Conservation (phyloP, 139 green algal species). For the Coelastrella sp. region DNA sequence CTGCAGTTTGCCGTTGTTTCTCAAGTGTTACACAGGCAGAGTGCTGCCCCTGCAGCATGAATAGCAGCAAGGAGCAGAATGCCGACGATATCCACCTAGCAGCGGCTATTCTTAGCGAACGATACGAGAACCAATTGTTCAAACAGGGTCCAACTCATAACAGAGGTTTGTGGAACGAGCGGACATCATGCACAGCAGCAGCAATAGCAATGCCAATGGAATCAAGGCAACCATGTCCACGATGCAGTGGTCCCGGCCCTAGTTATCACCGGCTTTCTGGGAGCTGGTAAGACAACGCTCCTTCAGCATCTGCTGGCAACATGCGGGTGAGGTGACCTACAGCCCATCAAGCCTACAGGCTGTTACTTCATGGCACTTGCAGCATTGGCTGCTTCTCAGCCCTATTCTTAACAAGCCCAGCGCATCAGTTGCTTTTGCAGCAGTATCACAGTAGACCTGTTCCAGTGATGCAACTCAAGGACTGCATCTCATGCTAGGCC, state of each 20-base stretch:
- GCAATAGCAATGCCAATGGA: background rate
- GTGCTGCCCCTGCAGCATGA: background rate
- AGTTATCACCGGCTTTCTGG: conserved; percentile 69
- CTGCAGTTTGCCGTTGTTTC: too few relatives aligned
- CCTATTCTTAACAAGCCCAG: too few relatives aligned
- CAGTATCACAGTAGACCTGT: too few relatives aligned
- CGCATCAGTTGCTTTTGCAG: background rate
- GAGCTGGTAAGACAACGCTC: conserved; percentile 69
- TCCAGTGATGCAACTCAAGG: too few relatives aligned
- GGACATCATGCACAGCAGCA: background rate
- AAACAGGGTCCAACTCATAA: background rate
- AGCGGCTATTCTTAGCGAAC: background rate
- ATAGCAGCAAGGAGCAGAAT: background rate
- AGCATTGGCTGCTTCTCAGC: background rate
- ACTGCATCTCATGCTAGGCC: too few relatives aligned
- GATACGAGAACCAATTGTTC: conserved; percentile 31
- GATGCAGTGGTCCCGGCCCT: conserved; percentile 58
- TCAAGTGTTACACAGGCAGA: too few relatives aligned
- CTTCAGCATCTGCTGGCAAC: conserved; percentile 59
- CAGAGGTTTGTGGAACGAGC: background rate
- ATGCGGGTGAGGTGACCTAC: background rate
- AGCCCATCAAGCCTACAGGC: background rate
- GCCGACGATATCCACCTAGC: background rate
- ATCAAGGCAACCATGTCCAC: background rate
- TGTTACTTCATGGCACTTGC: background rate